phyloP scores from a whole-genome alignment of 805 yeast genomes.

The Phaffomyces antillensis region DNA sequence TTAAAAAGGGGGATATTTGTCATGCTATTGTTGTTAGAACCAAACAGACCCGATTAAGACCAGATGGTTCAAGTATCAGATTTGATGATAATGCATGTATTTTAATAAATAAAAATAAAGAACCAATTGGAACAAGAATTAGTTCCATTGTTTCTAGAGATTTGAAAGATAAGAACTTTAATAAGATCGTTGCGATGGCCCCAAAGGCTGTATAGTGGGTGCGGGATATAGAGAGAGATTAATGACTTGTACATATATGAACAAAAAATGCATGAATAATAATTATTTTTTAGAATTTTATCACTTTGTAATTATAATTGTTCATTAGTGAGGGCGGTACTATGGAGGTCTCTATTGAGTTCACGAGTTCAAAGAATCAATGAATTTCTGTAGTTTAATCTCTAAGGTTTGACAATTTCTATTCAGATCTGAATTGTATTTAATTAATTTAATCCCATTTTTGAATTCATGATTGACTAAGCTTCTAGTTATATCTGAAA shows the following conservation, averaged over 20 bases:
- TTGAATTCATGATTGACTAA: too few relatives aligned
- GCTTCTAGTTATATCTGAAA: too few relatives aligned
- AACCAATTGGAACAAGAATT: conserved; percentile 92
- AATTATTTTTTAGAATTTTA: too few relatives aligned
- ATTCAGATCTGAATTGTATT: too few relatives aligned
- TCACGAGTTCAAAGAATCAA: conserved; percentile 5
- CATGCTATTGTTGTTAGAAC: conserved; percentile 95
- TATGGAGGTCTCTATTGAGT: too few relatives aligned
- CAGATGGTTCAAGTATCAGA: conserved; percentile 79
- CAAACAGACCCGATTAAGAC: conserved; percentile 63
- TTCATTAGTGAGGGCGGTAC: too few relatives aligned
- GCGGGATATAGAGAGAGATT: conserved; percentile 14
- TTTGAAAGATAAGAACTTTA: conserved; percentile 71
- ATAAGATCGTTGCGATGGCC: conserved; percentile 84
- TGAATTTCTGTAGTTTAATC: conserved; percentile 7
- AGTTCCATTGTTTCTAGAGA: conserved; percentile 88
- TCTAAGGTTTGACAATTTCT: background rate
- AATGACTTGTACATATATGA: background rate
- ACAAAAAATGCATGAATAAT: background rate
- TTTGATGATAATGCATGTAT: conserved; percentile 98
- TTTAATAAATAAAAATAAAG: conserved; percentile 82
- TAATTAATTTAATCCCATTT: too few relatives aligned
- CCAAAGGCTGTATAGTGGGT: conserved; percentile 50
- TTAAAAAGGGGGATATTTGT: conserved; percentile 90
- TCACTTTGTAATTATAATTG: too few relatives aligned